Evolutionary conservation across 1,284 basidiomycete genomes (phyloP).

Genomic region (Cerrena zonata): DNA sequence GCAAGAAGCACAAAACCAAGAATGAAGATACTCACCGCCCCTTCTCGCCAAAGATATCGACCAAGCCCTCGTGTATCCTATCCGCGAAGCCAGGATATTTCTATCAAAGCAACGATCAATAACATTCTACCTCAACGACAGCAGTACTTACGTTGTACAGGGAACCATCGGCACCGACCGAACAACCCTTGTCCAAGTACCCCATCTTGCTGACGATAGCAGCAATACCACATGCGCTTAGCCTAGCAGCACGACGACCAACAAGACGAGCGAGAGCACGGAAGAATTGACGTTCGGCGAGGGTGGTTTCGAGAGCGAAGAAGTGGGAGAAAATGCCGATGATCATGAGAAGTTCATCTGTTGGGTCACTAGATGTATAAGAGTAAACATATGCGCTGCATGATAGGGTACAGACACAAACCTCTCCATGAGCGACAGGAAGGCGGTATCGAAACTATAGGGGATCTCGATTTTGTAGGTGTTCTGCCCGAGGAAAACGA

Average conservation of each 20-base stretch:
- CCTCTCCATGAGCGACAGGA: slow-evolving; percentile 94
- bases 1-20: background rate
- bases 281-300: slow-evolving; percentile 94
- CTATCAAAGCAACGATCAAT: slow-evolving; percentile 34
- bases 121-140: background rate
- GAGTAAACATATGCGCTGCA: background rate
- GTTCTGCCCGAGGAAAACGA: slow-evolving; percentile 94
- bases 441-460: slow-evolving; percentile 93
- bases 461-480: slow-evolving; percentile 95
- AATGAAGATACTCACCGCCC: slow-evolving; percentile 56
- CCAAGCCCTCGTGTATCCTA: slow-evolving; percentile 80
- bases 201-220: slow-evolving; percentile 91
- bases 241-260: slow-evolving; percentile 80
- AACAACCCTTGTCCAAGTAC: slow-evolving; percentile 82
- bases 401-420: slow-evolving; percentile 23
- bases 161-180: slow-evolving; percentile 87
- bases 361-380: slow-evolving; percentile 91
- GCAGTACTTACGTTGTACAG: slow-evolving; percentile 75
- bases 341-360: slow-evolving; percentile 94
- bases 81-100: slow-evolving; percentile 94
- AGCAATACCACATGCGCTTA: slow-evolving; percentile 90
- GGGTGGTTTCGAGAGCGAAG: slow-evolving; percentile 88
- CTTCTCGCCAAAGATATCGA: slow-evolving; percentile 91
- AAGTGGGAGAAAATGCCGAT: slow-evolving; percentile 96
- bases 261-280: slow-evolving; percentile 84